Base-by-base conservation (phyloP, 306 rosid species). In the Cajanus cajan region DNA sequence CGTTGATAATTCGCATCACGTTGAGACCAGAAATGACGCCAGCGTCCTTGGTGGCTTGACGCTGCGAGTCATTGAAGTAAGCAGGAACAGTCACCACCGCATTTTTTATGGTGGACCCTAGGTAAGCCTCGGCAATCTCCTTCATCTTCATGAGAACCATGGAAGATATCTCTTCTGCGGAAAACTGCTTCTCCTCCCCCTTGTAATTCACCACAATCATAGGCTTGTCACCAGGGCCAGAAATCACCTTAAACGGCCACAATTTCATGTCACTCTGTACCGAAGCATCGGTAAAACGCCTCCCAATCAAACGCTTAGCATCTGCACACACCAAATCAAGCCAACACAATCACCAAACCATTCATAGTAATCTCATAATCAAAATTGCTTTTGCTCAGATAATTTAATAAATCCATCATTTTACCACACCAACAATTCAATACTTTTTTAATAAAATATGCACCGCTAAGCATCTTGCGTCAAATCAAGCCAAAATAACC, bases 21-120 rank as follows among this genome's bases (percentile, higher is more conserved):
- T 88, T 88, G 21, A 88, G 82, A 13, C 89, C 89, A 0, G 89
- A 73, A 62, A 88, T 88, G 5, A 85, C 89, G 19, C 91, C 91
- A 0, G 91, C 91, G 15, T 88, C 91, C 71, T 88, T 88, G 0
- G 90, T 85, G 1, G 90, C 90, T 66, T 87, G 90, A 43, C 90
- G 90, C 68, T 87, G 90, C 0, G 91, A 88, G 65, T 88, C 89
- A 15, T 85, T 88, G 72, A 88, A 88, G 28, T 88, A 85, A 13
- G 91, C 91, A 8, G 91, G 91, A 2, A 88, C 91, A 0, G 89
- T 85, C 0, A 88, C 87, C 40, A 88, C 89, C 0, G 91, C 91
- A 39, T 88, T 88, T 76, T 85, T 88, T 0, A 88, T 8, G 0
- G 86, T 78, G 12, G 82, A 45, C 16, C 91, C 91, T 0, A 88